Conservation (phyloP, 768 basidiomycete species). For the Auriscalpium orientale region DNA sequence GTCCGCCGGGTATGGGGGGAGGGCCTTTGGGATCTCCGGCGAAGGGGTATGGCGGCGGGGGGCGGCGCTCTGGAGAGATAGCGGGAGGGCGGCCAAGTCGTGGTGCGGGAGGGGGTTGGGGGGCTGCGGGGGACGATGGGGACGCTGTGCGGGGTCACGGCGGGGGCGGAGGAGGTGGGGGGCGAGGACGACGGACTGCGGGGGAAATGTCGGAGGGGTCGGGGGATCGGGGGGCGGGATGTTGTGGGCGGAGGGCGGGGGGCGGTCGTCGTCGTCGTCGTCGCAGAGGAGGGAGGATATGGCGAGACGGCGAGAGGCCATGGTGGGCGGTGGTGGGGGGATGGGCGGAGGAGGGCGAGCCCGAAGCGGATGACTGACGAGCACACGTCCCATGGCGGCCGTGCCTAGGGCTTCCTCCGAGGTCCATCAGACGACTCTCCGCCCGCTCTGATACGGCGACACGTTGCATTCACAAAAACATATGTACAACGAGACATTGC, state of each 20-base stretch:
- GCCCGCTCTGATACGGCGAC: neutral
- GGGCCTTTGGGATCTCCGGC: slow-evolving; percentile 3
- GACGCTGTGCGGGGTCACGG: neutral
- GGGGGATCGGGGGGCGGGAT: slow-evolving; percentile 1
- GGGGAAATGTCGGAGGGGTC: slow-evolving; percentile 2
- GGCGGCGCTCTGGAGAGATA: slow-evolving; percentile 15
- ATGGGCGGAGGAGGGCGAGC: slow-evolving; percentile 2
- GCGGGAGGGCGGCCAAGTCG: slow-evolving; percentile 10
- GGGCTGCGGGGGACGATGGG: slow-evolving; percentile 1
- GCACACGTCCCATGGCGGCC: neutral
- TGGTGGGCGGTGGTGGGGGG: slow-evolving; percentile 23
- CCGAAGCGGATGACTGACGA: neutral
- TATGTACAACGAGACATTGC: slow-evolving; percentile 92
- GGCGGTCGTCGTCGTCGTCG: slow-evolving; percentile 26
- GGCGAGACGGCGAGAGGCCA: slow-evolving; percentile 64
- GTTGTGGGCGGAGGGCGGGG: neutral
- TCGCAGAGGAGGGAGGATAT: slow-evolving; percentile 70
- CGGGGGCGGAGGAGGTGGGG: slow-evolving; percentile 1
- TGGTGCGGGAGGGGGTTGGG: slow-evolving; percentile 1
- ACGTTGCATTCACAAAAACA: slow-evolving; percentile 2
- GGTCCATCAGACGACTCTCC: neutral
- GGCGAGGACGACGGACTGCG: neutral
- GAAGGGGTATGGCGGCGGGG: slow-evolving; percentile 19
- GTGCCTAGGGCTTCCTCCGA: neutral
- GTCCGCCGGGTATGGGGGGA: neutral